Percentiles rank a stretch among this genome's conserved stretches.
Conservation (phyloP, 1,284 basidiomycete genomes). For the Phlebopus sp. region DNA sequence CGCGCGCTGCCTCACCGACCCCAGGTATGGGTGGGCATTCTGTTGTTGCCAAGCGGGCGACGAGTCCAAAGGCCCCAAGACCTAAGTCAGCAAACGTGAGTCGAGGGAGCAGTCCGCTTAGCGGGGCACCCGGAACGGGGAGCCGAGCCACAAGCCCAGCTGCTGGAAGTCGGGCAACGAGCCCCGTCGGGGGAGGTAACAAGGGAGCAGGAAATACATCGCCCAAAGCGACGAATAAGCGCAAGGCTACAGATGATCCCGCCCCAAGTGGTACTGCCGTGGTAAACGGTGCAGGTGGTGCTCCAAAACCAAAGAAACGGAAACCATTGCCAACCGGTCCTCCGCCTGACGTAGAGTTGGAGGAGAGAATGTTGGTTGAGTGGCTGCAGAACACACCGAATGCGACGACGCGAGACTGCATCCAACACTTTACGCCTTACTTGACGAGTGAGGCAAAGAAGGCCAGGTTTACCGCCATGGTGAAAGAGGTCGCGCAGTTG, state of each 20-base stretch:
- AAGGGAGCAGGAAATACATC: constrained; percentile 30
- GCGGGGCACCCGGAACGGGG: constrained; percentile 33
- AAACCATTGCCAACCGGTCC: constrained; percentile 44
- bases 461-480: constrained; percentile 66
- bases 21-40: constrained; percentile 64
- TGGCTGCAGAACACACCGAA: constrained; percentile 66
- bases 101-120: constrained; percentile 55
- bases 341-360: constrained; percentile 52
- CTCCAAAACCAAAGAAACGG: constrained; percentile 64
- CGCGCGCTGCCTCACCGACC: constrained; percentile 57
- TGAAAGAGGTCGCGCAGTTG: constrained; percentile 71
- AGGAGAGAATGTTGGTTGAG: constrained; percentile 62
- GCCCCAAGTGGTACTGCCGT: constrained; percentile 31
- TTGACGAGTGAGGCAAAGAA: constrained; percentile 68
- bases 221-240: constrained; percentile 47
- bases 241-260: constrained; percentile 60
- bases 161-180: constrained; percentile 45
- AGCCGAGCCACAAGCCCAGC: constrained; percentile 44
- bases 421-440: constrained; percentile 73
- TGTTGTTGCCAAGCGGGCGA: constrained; percentile 78
- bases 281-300: constrained; percentile 28
- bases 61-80: constrained; percentile 69
- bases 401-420: constrained; percentile 70
- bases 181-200: constrained; percentile 34
- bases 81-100: constrained; percentile 44